These are phyloP conservation scores for Drosera capensis DNA, from an alignment of 148 eudicot genomes.

Conservation along the genomic window DNA sequence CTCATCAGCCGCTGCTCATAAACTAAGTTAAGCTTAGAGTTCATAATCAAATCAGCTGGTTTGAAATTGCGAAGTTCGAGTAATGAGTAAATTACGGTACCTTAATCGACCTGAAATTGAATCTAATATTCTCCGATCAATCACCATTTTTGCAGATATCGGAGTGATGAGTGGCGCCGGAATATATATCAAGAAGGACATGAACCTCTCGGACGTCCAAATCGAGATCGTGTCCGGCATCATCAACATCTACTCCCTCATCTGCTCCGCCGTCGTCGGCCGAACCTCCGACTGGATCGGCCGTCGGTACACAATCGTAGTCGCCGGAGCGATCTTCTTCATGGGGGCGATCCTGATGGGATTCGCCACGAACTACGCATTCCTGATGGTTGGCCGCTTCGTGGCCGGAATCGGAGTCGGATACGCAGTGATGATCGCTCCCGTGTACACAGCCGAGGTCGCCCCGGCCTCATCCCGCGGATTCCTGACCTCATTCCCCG, in stretches of 20 bases:
- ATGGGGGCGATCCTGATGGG: constrained; percentile 34
- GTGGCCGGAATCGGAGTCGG: constrained; percentile 34
- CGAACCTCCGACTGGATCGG: constrained; percentile 27
- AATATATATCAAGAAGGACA: constrained; percentile 34
- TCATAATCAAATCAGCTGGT: no score
- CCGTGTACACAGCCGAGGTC: constrained; percentile 78
- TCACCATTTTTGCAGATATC: constrained; percentile 33
- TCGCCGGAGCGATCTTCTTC: constrained; percentile 28
- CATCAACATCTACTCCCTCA: constrained; percentile 28
- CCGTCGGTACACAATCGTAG: constrained; percentile 31
- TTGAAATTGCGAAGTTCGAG: no score
- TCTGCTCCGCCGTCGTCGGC: constrained; percentile 27
- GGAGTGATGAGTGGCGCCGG: constrained; percentile 69
- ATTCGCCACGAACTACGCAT: constrained; percentile 24
- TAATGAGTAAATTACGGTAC: no score
- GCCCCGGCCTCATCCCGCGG: constrained; percentile 64
- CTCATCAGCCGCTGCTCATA: no score
- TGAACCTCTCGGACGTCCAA: constrained; percentile 18
- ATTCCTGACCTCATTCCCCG: constrained; percentile 64
- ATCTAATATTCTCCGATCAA: neutral
- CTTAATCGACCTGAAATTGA: neutral
- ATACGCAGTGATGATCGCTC: constrained; percentile 46
- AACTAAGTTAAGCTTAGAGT: neutral
- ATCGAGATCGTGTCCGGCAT: constrained; percentile 32
- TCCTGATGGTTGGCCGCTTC: constrained; percentile 31